Conservation (phyloP, 805 yeast species). For the Nakazawaea siamensis region DNA sequence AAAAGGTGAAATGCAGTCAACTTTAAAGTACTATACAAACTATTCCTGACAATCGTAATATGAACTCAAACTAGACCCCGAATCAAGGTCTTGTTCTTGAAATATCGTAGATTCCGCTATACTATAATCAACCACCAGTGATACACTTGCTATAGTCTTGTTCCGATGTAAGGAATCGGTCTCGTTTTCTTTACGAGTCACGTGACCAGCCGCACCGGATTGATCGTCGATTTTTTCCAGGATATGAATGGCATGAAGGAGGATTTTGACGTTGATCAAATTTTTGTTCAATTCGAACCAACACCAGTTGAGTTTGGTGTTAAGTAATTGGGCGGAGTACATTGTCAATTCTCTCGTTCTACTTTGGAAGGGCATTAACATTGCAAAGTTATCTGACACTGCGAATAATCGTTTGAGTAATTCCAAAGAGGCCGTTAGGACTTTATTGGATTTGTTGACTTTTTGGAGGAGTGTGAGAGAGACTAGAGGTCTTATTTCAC, state of each 20-base stretch:
- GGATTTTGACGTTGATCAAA: conserved; percentile 13
- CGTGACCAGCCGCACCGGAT: neutral
- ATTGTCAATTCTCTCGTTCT: conserved; percentile 43
- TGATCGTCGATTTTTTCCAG: conserved; percentile 1
- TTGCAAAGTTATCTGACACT: conserved; percentile 28
- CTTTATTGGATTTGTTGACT: conserved; percentile 24
- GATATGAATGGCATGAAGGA: conserved; percentile 6
- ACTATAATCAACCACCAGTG: conserved; percentile 9
- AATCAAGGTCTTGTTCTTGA: no score
- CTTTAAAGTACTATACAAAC: neutral
- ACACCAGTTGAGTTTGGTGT: conserved; percentile 48
- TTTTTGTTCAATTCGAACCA: conserved; percentile 45
- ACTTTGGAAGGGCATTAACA: conserved; percentile 46
- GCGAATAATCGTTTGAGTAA: conserved; percentile 29
- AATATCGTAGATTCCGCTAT: conserved; percentile 3
- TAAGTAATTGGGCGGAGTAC: conserved; percentile 35
- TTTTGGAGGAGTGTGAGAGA: conserved; percentile 22
- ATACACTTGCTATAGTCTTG: conserved; percentile 5
- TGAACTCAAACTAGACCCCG: no score
- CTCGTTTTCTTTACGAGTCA: no score
- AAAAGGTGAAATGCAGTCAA: no score
- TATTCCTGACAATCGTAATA: no score
- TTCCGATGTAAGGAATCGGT: conserved; percentile 2
- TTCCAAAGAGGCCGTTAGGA: conserved; percentile 24
- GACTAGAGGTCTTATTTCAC: conserved; percentile 19